Evolutionary conservation across 108 stramenopile genomes (phyloP).

Genomic region (Bacterosira constricta): DNA sequence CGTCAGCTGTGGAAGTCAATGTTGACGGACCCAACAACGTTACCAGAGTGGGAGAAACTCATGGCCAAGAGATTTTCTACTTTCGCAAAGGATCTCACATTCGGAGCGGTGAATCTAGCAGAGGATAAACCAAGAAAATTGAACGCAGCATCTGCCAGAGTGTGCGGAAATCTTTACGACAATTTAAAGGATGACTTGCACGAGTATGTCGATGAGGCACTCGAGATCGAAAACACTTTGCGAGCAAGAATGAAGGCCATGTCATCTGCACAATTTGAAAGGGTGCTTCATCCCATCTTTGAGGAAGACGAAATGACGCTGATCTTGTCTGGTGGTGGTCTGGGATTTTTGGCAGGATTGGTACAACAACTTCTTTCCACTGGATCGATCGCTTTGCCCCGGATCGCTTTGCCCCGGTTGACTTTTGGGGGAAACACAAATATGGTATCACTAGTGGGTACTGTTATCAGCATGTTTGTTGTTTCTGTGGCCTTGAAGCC

Average conservation of each 20-base stretch:
- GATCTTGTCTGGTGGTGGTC: conserved; percentile 72
- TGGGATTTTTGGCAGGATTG: conserved; percentile 71
- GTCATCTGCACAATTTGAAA: conserved; percentile 67
- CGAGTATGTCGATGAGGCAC: conserved; percentile 59
- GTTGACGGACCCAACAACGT: conserved; percentile 52
- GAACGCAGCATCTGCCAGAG: conserved; percentile 45
- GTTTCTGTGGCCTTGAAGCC: conserved; percentile 43
- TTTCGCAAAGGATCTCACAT: conserved; percentile 36
- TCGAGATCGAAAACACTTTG: conserved; percentile 68
- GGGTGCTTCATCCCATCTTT: conserved; percentile 81
- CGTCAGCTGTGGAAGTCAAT: conserved; percentile 55
- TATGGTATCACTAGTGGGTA: conserved; percentile 30
- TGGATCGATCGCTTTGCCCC: conserved; percentile 28
- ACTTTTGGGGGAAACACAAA: conserved; percentile 32
- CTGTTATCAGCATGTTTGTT: conserved; percentile 32
- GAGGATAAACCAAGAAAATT: conserved; percentile 35
- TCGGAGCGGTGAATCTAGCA: conserved; percentile 33
- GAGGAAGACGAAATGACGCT: conserved; percentile 84
- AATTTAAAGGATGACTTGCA: conserved; percentile 53
- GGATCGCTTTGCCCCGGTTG: conserved; percentile 22
- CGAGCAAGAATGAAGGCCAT: conserved; percentile 60
- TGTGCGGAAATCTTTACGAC: conserved; percentile 37
- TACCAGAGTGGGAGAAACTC: conserved; percentile 46
- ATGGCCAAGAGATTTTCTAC: conserved; percentile 39
- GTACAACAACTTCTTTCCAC: conserved; percentile 57